phyloP scores from a whole-genome alignment of 2,329 filamentous ascomycete species.

The Diaporthe humulicola region DNA sequence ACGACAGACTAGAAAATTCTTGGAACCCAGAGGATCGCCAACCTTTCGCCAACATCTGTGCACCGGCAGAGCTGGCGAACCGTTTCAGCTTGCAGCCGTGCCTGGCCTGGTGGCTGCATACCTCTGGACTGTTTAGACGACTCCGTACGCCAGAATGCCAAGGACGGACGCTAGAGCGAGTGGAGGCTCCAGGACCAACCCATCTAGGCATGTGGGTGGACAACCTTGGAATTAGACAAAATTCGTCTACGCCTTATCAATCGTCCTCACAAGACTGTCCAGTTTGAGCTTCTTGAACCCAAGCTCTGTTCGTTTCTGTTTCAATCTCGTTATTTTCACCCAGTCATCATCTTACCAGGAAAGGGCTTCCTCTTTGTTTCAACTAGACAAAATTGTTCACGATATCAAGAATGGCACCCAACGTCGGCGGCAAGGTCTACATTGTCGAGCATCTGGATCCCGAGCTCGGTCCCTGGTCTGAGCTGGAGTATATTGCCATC shows the following conservation, averaged over 20 bases:
- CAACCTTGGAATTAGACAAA: background rate
- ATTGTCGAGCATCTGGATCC: constrained; percentile 97
- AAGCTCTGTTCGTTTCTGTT: background rate
- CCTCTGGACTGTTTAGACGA: background rate
- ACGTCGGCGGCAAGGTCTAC: constrained; percentile 75
- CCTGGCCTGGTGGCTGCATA: background rate
- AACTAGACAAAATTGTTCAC: background rate
- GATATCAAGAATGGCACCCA: constrained; percentile 49
- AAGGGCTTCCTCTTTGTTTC: background rate
- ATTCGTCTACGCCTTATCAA: constrained; percentile 1
- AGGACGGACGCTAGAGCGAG: constrained; percentile 23
- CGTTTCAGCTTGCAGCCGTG: constrained; percentile 19
- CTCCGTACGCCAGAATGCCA: background rate
- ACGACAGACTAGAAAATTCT: background rate
- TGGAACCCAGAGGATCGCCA: background rate
- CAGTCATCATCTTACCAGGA: background rate
- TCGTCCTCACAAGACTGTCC: background rate
- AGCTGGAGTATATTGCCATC: constrained; percentile 91
- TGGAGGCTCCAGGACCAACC: constrained; percentile 12
- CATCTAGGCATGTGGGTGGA: constrained; percentile 19
- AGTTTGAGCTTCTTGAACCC: background rate
- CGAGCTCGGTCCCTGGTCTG: constrained; percentile 94
- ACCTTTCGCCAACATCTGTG: background rate
- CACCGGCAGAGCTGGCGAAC: background rate
- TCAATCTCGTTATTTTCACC: background rate